Percentiles rank a stretch among this genome's conserved stretches.
Conservation (phyloP, 306 rosid species). For the Luffa aegyptiaca region DNA sequence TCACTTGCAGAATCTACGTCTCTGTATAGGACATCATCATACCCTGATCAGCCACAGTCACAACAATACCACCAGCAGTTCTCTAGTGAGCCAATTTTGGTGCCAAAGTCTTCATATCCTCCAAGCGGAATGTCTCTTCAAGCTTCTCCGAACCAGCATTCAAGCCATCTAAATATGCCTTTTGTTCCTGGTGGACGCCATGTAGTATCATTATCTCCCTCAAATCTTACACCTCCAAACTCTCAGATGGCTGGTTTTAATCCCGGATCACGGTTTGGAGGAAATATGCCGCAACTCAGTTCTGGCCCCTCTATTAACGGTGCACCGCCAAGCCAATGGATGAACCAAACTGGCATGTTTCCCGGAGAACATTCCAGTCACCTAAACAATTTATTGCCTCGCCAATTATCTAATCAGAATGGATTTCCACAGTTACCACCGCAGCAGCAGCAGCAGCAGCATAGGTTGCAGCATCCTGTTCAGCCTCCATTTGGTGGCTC, state of each 20-base stretch:
- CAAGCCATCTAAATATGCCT: slow-evolving; percentile 39
- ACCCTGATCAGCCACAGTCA: slow-evolving; percentile 78
- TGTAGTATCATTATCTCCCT: slow-evolving; percentile 32
- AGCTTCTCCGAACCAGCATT: slow-evolving; percentile 46
- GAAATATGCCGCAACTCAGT: slow-evolving; percentile 37
- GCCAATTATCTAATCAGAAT: slow-evolving; percentile 45
- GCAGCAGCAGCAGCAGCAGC: slow-evolving; percentile 44
- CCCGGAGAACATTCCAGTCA: slow-evolving; percentile 44
- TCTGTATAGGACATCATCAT: slow-evolving; percentile 75
- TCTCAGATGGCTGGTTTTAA: slow-evolving; percentile 37
- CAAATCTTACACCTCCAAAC: slow-evolving; percentile 39
- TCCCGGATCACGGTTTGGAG: slow-evolving; percentile 44
- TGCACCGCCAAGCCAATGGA: slow-evolving; percentile 43
- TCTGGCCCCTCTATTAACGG: slow-evolving; percentile 29
- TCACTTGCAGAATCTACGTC: slow-evolving; percentile 38
- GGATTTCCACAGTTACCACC: slow-evolving; percentile 43
- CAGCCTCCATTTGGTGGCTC: slow-evolving; percentile 44
- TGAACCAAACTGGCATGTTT: slow-evolving; percentile 32
- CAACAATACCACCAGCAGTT: slow-evolving; percentile 48
- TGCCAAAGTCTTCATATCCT: slow-evolving; percentile 51
- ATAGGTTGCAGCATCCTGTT: slow-evolving; percentile 39
- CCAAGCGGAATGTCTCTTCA: slow-evolving; percentile 37
- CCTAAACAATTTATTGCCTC: slow-evolving; percentile 38
- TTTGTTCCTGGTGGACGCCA: slow-evolving; percentile 41
- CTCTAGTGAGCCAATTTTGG: slow-evolving; percentile 52